phyloP scores from a whole-genome alignment of 23 red algal genomes.

The Gracilaria vermiculophylla region DNA sequence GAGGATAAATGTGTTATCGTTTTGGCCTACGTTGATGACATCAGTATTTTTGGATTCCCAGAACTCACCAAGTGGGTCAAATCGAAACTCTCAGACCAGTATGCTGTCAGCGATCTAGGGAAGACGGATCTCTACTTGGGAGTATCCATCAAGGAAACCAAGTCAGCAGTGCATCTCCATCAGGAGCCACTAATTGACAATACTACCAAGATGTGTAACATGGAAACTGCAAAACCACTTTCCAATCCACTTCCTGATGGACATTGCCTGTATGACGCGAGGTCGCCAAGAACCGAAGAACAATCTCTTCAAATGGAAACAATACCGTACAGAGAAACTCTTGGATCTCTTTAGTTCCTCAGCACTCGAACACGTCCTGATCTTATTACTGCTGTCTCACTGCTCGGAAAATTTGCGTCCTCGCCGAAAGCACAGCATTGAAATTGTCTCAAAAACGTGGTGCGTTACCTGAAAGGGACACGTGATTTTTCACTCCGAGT shows the following conservation, averaged over 20 bases:
- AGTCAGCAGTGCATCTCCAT: neutral
- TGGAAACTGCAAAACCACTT: neutral
- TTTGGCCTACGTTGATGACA: conserved; percentile 8
- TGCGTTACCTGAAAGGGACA: conserved; percentile 10
- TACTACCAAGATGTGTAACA: neutral
- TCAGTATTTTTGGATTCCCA: conserved; percentile 5
- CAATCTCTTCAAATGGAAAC: neutral
- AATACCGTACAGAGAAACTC: neutral
- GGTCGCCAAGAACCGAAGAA: neutral
- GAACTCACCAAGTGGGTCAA: neutral
- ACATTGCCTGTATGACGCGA: conserved; percentile 15
- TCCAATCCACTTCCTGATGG: neutral
- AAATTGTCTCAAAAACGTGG: neutral
- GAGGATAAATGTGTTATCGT: neutral
- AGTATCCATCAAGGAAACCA: conserved; percentile 5
- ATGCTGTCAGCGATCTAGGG: conserved; percentile 11
- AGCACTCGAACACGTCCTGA: conserved; percentile 16
- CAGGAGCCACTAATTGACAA: neutral
- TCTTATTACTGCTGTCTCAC: conserved; percentile 32
- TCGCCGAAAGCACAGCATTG: neutral
- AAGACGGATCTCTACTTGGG: conserved; percentile 13
- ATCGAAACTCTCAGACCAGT: neutral
- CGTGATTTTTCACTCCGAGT: neutral
- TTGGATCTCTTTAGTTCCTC: neutral
- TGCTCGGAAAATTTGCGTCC: conserved; percentile 47